These are phyloP conservation scores for Carex parvula DNA, from an alignment of 176 grass and related monocot genomes.

Conservation along the genomic window DNA sequence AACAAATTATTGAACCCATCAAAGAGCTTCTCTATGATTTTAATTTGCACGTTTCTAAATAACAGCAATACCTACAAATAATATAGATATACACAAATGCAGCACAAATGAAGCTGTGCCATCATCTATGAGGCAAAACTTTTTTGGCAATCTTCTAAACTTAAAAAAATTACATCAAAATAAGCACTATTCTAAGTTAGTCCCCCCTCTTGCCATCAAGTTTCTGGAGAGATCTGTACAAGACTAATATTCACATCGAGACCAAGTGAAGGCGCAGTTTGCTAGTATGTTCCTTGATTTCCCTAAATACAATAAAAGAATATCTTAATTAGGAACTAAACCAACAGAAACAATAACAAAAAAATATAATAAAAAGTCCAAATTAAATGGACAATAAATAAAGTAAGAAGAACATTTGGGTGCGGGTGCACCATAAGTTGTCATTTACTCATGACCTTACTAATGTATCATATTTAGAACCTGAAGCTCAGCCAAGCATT, in stretches of 20 bases:
- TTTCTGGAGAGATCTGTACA: background rate
- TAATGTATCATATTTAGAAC: background rate
- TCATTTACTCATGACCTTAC: background rate
- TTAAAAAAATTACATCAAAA: background rate
- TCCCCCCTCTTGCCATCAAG: background rate
- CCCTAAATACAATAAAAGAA: background rate
- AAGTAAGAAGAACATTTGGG: background rate
- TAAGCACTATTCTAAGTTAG: background rate
- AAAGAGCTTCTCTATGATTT: too few species aligned
- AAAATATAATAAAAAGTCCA: background rate
- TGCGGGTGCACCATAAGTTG: background rate
- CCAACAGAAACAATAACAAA: background rate
- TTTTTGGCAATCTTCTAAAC: background rate
- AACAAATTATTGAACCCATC: too few species aligned
- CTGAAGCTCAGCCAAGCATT: background rate
- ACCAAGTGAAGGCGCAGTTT: background rate
- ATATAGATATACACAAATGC: background rate
- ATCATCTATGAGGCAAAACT: background rate
- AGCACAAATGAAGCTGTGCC: background rate
- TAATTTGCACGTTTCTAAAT: too few species aligned
- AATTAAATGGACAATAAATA: background rate
- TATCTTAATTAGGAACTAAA: slow-evolving; percentile 3
- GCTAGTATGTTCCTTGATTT: slow-evolving; percentile 7
- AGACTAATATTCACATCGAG: background rate
- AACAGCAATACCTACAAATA: too few species aligned